Evolutionary conservation across 2,329 filamentous ascomycete genomes (phyloP), one percentile per base, ranked within the genome.

Genomic region (Fusarium tuaranense): DNA sequence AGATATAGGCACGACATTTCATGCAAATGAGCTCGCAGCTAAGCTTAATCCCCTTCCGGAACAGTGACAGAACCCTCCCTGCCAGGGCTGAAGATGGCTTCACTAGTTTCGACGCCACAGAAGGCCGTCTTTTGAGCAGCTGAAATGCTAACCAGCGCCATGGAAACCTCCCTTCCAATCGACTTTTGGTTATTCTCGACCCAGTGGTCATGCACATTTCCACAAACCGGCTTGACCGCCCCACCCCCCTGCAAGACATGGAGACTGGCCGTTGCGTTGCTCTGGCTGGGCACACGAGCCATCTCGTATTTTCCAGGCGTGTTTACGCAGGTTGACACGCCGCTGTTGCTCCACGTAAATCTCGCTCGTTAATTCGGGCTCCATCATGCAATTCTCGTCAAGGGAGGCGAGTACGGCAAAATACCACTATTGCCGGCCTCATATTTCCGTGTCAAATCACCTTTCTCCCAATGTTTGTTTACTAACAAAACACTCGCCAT

Each of bases 81-180:
- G 36, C 3, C 30, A 22, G 36, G 55, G 57, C 55, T 70, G 41
- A 59, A 48, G 61, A 59, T 71, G 36, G 63, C 39, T 64, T 71
- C 46, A 44, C 67, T 72, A 72, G 68, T 61, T 38, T 16, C 25
- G 48, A 27, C 59, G 70, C 70, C 64, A 68, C 55, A 32, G 8
- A 27, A 72, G 44, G 38, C 38, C 53, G 53, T 34, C 7, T 5
- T 13, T 4, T 20, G 34, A 46, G 22, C 13, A 71, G 68, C 68
- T 68, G 39, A 65, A 51, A 53, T 30, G 41, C 64, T 71, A 53
- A 39, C 55, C 25, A 59, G 27, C n/a, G 9, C 32, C 6, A 62
- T 44, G 51, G 68, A 55, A 71, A 44, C 46, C 36, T 63, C 22
- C 68, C 22, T 59, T 25, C 53, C 39, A 46, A 58, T 70, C 18